These are phyloP conservation scores for Stevia rebaudiana DNA, from an alignment of 140 eudicot genomes.

Conservation along the genomic window DNA sequence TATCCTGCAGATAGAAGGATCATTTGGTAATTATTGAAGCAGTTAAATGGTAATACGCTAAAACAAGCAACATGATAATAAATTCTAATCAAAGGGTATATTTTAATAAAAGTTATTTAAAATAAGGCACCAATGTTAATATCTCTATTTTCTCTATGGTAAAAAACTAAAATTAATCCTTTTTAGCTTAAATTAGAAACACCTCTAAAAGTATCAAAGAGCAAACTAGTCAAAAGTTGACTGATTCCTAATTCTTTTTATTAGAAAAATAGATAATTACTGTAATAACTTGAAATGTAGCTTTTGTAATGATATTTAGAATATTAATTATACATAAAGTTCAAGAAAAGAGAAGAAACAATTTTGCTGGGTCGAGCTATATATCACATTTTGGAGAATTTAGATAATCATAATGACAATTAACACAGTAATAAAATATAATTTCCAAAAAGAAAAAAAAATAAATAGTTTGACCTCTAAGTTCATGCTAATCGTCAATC, in stretches of 20 bases:
- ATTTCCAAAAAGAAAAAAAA: too few species aligned
- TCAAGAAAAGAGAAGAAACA: neutral
- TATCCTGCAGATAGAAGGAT: constrained; percentile 41
- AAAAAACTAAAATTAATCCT: neutral
- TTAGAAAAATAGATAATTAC: neutral
- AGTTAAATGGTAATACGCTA: constrained; percentile 3
- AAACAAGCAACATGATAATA: neutral
- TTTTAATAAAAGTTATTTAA: too few species aligned
- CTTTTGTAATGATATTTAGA: neutral
- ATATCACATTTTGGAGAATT: neutral
- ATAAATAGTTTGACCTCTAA: too few species aligned
- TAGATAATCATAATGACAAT: too few species aligned
- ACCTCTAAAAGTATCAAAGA: neutral
- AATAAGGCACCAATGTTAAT: too few species aligned
- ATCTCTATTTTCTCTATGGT: neutral
- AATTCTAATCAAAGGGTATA: neutral
- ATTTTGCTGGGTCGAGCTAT: neutral
- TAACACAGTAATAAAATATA: too few species aligned
- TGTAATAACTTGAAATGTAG: neutral
- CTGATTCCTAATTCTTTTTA: neutral
- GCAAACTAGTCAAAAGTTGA: neutral
- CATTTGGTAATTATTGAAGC: neutral
- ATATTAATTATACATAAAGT: neutral
- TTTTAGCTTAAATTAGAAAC: neutral
- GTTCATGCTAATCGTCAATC: constrained; percentile 3